phyloP scores from a whole-genome alignment of 208 protist species.

The Blechomonas ayalai region DNA sequence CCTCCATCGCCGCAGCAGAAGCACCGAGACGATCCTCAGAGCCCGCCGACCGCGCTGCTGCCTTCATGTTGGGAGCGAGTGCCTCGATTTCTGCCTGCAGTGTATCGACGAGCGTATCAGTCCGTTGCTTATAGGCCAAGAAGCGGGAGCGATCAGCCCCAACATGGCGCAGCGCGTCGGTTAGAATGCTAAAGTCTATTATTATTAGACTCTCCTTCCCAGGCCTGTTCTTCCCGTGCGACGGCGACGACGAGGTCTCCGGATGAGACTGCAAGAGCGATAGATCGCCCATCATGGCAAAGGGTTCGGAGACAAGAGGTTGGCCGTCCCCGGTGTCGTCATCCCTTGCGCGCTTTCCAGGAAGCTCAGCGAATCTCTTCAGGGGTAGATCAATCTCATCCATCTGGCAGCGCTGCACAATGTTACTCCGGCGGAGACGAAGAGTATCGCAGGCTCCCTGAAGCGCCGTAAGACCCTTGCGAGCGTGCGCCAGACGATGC shows the following conservation, averaged over 20 bases:
- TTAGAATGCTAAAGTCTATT: constrained; percentile 69
- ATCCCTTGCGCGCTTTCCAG: not conserved
- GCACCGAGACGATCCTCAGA: constrained; percentile 72
- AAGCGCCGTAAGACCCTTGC: constrained; percentile 49
- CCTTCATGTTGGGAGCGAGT: constrained; percentile 82
- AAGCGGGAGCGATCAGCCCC: constrained; percentile 41
- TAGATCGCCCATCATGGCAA: constrained; percentile 25
- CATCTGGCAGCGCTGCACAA: constrained; percentile 82
- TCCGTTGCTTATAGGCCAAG: constrained; percentile 50
- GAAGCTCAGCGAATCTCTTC: constrained; percentile 16
- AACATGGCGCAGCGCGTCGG: constrained; percentile 29
- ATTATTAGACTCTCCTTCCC: not conserved
- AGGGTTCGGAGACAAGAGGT: constrained; percentile 50
- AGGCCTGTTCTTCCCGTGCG: not conserved
- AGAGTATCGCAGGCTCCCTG: constrained; percentile 80
- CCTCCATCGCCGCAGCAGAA: constrained; percentile 68
- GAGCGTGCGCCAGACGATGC: constrained; percentile 41
- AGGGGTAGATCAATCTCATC: constrained; percentile 76
- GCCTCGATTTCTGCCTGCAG: constrained; percentile 61
- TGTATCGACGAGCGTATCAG: constrained; percentile 38
- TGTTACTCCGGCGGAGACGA: constrained; percentile 57
- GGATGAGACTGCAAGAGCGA: not conserved
- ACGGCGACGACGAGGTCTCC: not conserved
- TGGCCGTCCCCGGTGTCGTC: constrained; percentile 1
- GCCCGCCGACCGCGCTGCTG: constrained; percentile 38